Conservation (phyloP, 2,329 filamentous ascomycete species). For the Westerdykella sp. region DNA sequence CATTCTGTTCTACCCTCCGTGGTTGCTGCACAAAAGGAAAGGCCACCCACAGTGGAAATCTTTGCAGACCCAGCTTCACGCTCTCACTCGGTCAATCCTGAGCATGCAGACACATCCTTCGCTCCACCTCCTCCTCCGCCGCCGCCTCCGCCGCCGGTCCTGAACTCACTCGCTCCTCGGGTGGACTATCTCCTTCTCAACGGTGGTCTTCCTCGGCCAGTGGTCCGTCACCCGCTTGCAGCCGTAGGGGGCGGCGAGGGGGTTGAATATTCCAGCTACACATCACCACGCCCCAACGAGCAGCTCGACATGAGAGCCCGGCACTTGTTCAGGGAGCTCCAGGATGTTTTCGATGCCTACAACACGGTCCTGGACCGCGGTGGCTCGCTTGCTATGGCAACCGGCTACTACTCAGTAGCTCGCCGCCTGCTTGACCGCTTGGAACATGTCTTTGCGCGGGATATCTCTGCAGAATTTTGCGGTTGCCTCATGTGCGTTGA, state of each 20-base stretch:
- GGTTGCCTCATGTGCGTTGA: constrained; percentile 74
- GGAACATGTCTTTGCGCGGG: constrained; percentile 88
- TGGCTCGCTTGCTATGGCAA: constrained; percentile 89
- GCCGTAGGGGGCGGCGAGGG: constrained; percentile 53
- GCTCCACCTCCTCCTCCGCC: constrained; percentile 65
- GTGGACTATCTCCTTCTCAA: constrained; percentile 91
- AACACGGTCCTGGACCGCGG: constrained; percentile 71
- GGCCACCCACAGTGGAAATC: constrained; percentile 41
- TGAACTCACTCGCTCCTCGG: constrained; percentile 62
- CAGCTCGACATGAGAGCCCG: constrained; percentile 53
- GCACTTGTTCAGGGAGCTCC: constrained; percentile 74
- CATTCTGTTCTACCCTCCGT: constrained; percentile 34
- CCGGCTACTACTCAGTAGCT: constrained; percentile 91
- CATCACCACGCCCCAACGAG: constrained; percentile 46
- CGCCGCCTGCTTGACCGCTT: constrained; percentile 81
- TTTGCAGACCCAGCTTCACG: constrained; percentile 37
- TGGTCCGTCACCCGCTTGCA: constrained; percentile 68
- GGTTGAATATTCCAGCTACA: constrained; percentile 54
- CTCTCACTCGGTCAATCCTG: constrained; percentile 28
- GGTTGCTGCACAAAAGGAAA: constrained; percentile 27
- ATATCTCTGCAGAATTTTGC: constrained; percentile 83
- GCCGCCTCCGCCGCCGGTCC: constrained; percentile 58
- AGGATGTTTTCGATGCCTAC: constrained; percentile 80
- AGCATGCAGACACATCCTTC: constrained; percentile 46
- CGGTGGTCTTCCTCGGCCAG: constrained; percentile 66